Percentiles rank a stretch among this genome's conserved stretches.
These are phyloP conservation scores for Truncatella angustata DNA, from an alignment of 2,329 filamentous ascomycete genomes.

Conservation along the genomic window DNA sequence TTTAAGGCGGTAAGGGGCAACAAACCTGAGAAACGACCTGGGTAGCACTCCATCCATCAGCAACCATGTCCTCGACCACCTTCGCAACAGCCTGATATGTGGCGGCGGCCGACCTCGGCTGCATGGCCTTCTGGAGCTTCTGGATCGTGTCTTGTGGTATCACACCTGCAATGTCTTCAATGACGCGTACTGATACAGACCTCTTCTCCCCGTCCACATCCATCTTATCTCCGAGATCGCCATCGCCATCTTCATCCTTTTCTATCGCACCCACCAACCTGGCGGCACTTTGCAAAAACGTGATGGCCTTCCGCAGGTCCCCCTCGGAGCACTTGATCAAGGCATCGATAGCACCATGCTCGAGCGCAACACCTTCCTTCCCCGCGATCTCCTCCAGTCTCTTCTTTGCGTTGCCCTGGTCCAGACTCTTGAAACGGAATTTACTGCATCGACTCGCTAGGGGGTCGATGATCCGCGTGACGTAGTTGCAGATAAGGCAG, in stretches of 20 bases:
- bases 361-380: constrained; percentile 73
- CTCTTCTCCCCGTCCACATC: constrained; percentile 62
- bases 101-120: constrained; percentile 62
- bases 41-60: constrained; percentile 93
- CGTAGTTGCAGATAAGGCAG: constrained; percentile 97
- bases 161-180: constrained; percentile 95
- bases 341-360: constrained; percentile 76
- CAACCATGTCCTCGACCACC: constrained; percentile 85
- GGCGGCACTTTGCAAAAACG: constrained; percentile 92
- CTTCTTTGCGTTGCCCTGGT: constrained; percentile 77
- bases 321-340: constrained; percentile 88
- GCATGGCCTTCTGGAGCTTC: constrained; percentile 70
- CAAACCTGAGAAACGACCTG: constrained; percentile 80
- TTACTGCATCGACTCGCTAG: constrained; percentile 92
- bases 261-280: constrained; percentile 72
- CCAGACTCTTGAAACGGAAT: constrained; percentile 95
- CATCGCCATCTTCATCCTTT: constrained; percentile 42
- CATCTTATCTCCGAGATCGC: constrained; percentile 50
- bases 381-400: constrained; percentile 80
- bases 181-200: constrained; percentile 69
- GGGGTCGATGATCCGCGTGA: constrained; percentile 96
- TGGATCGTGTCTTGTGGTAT: constrained; percentile 77
- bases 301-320: constrained; percentile 94
- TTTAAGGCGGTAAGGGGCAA: neutral
- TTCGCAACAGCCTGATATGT: constrained; percentile 73